Conservation (phyloP, 2,329 filamentous ascomycete species). For the Thielaviopsis musarum region DNA sequence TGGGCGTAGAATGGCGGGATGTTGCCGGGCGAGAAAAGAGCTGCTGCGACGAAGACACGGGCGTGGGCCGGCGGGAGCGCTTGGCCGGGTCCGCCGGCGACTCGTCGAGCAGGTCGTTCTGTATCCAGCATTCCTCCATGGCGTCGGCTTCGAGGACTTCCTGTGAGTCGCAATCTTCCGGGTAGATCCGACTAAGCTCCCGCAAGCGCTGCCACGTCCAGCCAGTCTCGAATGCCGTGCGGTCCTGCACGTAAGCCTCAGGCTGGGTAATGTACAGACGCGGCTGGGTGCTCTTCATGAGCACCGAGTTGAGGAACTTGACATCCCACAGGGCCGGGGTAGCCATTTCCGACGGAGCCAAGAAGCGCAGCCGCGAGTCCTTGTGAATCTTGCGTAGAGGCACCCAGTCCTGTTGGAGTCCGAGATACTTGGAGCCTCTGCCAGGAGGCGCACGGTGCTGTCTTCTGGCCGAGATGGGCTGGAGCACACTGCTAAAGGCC, state of each 20-base stretch:
- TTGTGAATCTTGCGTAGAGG: constrained; percentile 62
- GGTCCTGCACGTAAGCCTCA: constrained; percentile 55
- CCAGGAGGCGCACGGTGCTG: background rate
- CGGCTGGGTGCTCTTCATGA: constrained; percentile 53
- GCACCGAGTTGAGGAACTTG: constrained; percentile 51
- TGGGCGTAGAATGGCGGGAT: constrained; percentile 21
- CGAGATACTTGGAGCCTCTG: constrained; percentile 28
- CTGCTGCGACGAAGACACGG: constrained; percentile 23
- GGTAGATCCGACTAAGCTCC: constrained; percentile 40
- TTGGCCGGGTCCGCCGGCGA: constrained; percentile 19
- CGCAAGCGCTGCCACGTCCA: constrained; percentile 60
- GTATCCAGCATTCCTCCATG: constrained; percentile 50
- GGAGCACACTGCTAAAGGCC: constrained; percentile 43
- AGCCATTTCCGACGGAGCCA: constrained; percentile 54
- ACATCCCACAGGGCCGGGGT: constrained; percentile 57
- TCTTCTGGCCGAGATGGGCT: constrained; percentile 1
- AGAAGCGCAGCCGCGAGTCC: constrained; percentile 53
- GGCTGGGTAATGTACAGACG: constrained; percentile 62
- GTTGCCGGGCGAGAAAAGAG: constrained; percentile 22
- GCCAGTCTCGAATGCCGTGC: constrained; percentile 31
- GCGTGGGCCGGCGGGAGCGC: background rate
- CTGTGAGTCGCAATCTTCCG: constrained; percentile 24
- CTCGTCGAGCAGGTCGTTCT: constrained; percentile 47
- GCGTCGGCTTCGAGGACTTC: constrained; percentile 44
- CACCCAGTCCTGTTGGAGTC: constrained; percentile 52